phyloP scores from a whole-genome alignment of 2,329 filamentous ascomycete genomes.

The Pseudomassariella vexata region DNA sequence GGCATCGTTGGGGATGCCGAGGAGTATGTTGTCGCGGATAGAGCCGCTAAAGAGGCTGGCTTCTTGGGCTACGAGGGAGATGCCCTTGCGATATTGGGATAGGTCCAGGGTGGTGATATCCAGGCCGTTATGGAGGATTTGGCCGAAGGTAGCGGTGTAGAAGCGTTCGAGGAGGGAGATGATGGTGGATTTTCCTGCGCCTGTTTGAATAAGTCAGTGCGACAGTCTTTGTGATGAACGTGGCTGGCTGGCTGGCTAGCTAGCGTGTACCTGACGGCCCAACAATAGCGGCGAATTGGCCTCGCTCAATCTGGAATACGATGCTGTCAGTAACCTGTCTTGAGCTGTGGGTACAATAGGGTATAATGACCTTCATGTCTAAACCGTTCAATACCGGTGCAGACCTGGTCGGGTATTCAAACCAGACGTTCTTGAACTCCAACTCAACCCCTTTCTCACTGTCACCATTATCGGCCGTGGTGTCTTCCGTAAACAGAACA shows the following conservation, averaged over 20 bases:
- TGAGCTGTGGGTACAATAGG: no score
- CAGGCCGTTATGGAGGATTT: conserved; percentile 38
- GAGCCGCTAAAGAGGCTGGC: conserved; percentile 44
- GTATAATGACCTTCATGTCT: no score
- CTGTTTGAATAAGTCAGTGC: no score
- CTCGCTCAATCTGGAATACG: conserved; percentile 52
- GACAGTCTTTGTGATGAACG: no score
- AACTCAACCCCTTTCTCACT: conserved; percentile 42
- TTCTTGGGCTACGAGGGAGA: conserved; percentile 54
- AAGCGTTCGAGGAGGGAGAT: conserved; percentile 45
- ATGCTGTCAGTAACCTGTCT: conserved; percentile 38
- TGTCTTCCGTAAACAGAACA: conserved; percentile 18
- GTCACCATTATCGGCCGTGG: conserved; percentile 33
- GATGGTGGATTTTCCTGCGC: conserved; percentile 57
- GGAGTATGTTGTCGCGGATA: conserved; percentile 27
- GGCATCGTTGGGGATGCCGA: conserved; percentile 1
- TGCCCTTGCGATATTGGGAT: conserved; percentile 43
- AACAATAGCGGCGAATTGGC: conserved; percentile 62
- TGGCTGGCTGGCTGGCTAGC: no score
- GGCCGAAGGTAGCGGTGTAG: conserved; percentile 37
- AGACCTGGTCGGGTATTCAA: conserved; percentile 51
- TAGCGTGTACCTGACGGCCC: conserved; percentile 60
- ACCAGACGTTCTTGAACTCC: conserved; percentile 46
- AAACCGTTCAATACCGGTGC: conserved; percentile 52
- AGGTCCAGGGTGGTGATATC: conserved; percentile 35